Conservation (phyloP, 2,329 filamentous ascomycete genomes). For the Bimuria novae-zelandiae region DNA sequence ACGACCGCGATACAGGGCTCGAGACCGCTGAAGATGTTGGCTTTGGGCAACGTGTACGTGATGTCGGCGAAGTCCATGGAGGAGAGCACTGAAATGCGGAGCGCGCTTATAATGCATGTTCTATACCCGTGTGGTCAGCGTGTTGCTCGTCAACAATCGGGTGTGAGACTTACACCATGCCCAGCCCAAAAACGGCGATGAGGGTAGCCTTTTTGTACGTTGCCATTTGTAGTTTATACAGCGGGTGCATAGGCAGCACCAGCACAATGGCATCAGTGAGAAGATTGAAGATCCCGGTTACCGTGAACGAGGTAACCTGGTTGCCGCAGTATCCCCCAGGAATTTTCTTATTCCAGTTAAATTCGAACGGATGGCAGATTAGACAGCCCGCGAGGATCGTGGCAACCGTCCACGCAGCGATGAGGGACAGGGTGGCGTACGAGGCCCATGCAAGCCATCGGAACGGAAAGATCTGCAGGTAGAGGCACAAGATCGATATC, state of each 20-base stretch:
- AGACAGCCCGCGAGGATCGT: neutral
- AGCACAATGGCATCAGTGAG: neutral
- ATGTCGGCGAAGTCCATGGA: neutral
- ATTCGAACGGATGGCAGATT: neutral
- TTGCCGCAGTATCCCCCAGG: neutral
- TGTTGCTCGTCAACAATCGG: too few species aligned
- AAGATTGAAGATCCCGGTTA: neutral
- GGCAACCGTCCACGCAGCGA: neutral
- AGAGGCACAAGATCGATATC: neutral
- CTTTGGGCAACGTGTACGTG: neutral
- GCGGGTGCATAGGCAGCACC: neutral
- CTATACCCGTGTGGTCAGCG: neutral
- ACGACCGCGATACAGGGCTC: neutral
- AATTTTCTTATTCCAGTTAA: neutral
- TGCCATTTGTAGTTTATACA: neutral
- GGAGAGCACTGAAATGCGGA: neutral
- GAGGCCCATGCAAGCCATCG: neutral
- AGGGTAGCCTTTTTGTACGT: neutral
- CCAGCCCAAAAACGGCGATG: neutral
- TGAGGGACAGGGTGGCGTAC: neutral
- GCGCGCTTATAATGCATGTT: neutral
- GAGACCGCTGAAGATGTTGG: neutral
- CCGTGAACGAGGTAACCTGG: neutral
- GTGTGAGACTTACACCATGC: neutral
- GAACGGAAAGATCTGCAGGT: neutral